These are phyloP conservation scores for Leccinum sublutescens DNA, from an alignment of 768 basidiomycete species.

Conservation along the genomic window DNA sequence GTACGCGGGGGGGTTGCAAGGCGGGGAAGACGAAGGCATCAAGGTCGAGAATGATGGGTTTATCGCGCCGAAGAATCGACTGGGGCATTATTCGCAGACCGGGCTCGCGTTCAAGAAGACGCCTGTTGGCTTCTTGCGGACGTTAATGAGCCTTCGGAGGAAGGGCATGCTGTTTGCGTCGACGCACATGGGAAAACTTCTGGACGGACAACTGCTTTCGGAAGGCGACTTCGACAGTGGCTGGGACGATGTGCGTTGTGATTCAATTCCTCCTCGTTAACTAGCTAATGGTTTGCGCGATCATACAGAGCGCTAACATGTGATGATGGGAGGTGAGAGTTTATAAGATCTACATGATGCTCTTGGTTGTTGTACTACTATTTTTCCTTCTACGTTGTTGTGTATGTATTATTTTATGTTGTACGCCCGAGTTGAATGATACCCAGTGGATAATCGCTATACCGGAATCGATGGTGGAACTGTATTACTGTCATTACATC, in stretches of 20 bases:
- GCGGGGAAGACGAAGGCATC: background rate
- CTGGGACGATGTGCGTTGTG: background rate
- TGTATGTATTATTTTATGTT: background rate
- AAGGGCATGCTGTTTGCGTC: slow-evolving; percentile 38
- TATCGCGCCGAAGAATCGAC: background rate
- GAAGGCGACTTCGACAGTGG: slow-evolving; percentile 7
- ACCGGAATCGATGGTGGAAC: too few relatives aligned
- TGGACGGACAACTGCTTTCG: slow-evolving; percentile 29
- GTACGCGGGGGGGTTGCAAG: background rate
- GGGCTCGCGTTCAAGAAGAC: slow-evolving; percentile 34
- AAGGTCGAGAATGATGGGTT: slow-evolving; percentile 11
- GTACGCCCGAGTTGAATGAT: background rate
- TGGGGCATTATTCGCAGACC: background rate
- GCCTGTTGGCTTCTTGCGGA: slow-evolving; percentile 31
- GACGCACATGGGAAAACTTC: slow-evolving; percentile 44
- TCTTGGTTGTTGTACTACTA: background rate
- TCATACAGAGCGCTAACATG: background rate
- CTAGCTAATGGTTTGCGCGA: background rate
- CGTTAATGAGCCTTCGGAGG: slow-evolving; percentile 31
- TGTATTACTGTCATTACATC: too few relatives aligned
- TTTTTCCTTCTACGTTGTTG: background rate
- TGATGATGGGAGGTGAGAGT: background rate
- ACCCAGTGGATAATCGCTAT: too few relatives aligned
- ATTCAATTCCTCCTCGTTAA: background rate
- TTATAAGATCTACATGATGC: background rate